Percentiles rank a stretch among this genome's conserved stretches.
phyloP scores from a whole-genome alignment of 2,329 filamentous ascomycete genomes.

The Geosmithia flava region DNA sequence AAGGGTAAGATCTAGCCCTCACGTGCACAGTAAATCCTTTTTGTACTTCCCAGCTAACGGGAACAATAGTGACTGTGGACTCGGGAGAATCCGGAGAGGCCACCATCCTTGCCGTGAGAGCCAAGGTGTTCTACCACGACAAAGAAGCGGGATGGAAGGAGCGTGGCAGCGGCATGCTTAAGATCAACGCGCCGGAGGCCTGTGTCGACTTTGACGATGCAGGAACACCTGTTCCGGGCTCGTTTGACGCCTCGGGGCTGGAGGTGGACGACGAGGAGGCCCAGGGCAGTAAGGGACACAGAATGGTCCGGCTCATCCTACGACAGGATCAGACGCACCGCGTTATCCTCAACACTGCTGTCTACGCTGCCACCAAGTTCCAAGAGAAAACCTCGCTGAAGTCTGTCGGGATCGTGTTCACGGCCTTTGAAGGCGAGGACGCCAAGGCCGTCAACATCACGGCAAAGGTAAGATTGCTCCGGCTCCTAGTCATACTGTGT shows the following conservation, averaged over 20 bases:
- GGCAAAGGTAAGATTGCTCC: conserved; percentile 38
- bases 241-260: conserved; percentile 41
- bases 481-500: neutral
- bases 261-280: conserved; percentile 26
- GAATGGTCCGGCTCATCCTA: conserved; percentile 68
- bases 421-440: conserved; percentile 45
- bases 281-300: conserved; percentile 16
- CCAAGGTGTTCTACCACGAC: conserved; percentile 75
- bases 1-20: conserved; percentile 43
- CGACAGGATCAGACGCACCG: conserved; percentile 81
- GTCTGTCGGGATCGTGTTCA: conserved; percentile 55
- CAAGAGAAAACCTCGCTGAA: conserved; percentile 65
- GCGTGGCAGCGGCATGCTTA: conserved; percentile 70
- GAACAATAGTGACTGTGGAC: conserved; percentile 44
- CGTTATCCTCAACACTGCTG: conserved; percentile 73
- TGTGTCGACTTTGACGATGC: conserved; percentile 40
- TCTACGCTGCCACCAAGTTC: conserved; percentile 70
- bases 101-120: conserved; percentile 62
- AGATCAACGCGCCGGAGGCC: conserved; percentile 61
- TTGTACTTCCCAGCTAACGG: neutral
- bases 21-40: neutral
- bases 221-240: conserved; percentile 33
- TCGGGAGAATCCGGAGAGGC: conserved; percentile 79
- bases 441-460: conserved; percentile 45
- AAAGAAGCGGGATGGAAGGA: conserved; percentile 74